A percentile compares a stretch with the other conserved stretches of the same genome.
These are phyloP conservation scores for Nothophytophthora sp. DNA, from an alignment of 352 stramenopile species.

Conservation along the genomic window DNA sequence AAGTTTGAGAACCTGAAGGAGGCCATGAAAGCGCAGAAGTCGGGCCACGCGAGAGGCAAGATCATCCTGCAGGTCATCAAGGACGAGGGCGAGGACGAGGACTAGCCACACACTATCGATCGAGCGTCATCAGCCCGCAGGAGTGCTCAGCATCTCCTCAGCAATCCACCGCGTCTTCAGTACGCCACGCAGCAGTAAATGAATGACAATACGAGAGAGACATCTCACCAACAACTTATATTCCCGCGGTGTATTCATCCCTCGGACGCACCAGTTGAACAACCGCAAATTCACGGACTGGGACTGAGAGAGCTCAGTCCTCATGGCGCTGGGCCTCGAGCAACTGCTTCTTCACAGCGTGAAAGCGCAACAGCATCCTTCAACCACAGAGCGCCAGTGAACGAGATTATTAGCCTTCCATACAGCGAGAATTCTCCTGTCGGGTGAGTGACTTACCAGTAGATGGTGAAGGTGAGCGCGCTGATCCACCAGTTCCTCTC, in stretches of 20 bases:
- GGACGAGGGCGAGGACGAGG: too few species aligned
- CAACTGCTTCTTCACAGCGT: constrained; percentile 81
- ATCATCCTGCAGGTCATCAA: constrained; percentile 41
- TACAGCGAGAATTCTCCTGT: neutral
- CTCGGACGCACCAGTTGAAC: neutral
- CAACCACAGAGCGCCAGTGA: constrained; percentile 5
- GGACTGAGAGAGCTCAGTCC: constrained; percentile 28
- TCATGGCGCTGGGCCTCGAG: constrained; percentile 63
- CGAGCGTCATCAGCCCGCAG: too few species aligned
- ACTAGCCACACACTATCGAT: too few species aligned
- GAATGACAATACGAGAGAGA: too few species aligned
- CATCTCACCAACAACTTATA: too few species aligned
- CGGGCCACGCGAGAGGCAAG: constrained; percentile 56
- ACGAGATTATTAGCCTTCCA: neutral
- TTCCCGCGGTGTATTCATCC: too few species aligned
- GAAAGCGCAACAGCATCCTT: constrained; percentile 82
- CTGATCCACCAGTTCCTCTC: constrained; percentile 89
- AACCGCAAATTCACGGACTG: too few species aligned
- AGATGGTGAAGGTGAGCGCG: constrained; percentile 83
- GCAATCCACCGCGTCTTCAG: too few species aligned
- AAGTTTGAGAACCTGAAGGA: constrained; percentile 49
- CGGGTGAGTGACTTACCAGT: constrained; percentile 43
- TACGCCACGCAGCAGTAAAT: too few species aligned
- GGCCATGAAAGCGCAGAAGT: constrained; percentile 45
- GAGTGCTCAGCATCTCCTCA: too few species aligned